Conservation (phyloP, 345 rosid species). For the Salix brachista region DNA sequence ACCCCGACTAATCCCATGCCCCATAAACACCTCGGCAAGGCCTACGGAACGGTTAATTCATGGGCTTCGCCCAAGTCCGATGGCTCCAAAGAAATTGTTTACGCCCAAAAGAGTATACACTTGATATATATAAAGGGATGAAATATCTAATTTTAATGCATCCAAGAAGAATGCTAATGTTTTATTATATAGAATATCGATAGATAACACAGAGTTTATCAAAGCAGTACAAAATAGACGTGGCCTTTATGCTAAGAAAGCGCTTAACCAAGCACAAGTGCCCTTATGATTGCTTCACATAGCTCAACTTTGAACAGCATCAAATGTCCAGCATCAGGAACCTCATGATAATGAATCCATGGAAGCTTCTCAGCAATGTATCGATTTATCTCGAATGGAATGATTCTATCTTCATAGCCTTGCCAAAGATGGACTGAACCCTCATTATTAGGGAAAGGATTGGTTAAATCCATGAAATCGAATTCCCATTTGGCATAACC, state of each 20-base stretch:
- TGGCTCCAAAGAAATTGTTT: no score
- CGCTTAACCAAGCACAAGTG: conserved; percentile 36
- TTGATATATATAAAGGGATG: no score
- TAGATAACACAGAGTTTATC: no score
- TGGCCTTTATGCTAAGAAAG: neutral
- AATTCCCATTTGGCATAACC: conserved; percentile 77
- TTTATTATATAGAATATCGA: no score
- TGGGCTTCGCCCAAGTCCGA: no score
- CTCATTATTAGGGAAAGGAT: conserved; percentile 53
- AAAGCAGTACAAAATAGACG: no score
- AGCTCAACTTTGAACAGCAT: conserved; percentile 36
- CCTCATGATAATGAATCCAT: conserved; percentile 73
- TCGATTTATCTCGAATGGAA: conserved; percentile 44
- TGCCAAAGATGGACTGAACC: conserved; percentile 79
- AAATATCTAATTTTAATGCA: no score
- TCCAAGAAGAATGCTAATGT: no score
- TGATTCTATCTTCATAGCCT: conserved; percentile 57
- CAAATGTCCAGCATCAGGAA: conserved; percentile 59
- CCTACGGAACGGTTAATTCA: no score
- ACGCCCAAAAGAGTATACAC: no score
- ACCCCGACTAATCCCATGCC: no score
- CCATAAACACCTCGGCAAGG: no score
- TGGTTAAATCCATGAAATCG: conserved; percentile 52
- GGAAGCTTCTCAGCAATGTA: conserved; percentile 55
- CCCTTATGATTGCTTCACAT: conserved; percentile 50